Evolutionary conservation across 192 early-diverging fungal species (phyloP), one percentile per base, ranked within the genome.

Genomic region (Backusella mclennaniae): DNA sequence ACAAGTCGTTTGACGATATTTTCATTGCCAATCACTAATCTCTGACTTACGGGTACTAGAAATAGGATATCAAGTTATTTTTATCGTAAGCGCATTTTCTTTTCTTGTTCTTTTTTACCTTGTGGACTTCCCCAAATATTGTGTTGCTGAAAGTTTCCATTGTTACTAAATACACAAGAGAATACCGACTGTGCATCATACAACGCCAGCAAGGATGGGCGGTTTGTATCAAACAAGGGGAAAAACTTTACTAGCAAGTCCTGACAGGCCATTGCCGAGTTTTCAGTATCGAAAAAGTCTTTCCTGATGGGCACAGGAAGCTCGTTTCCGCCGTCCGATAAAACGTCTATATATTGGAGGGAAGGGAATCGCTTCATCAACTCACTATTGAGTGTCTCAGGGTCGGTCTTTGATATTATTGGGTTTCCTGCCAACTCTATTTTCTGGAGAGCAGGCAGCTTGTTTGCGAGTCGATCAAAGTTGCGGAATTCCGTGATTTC

Each of bases 181-280:
- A 87, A 87, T 0, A 80, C 77, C 0, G 84, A 79, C n/a, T 69
- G 73, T 3, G 35, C 68, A 71, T 84, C 83, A 49, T 87, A 87
- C 11, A 82, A 67, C 39, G 79, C 73, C 15, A 80, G 74, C n/a
- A 87, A 56, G 3, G 73, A 56, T 0, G 76, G 56, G 0, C 86
- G 76, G 39, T 87, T 82, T 9, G 72, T 69, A 73, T 87, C 86
- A 49, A 80, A 87, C 0, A 83, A 52, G 1, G 77, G 78, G 23
- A 85, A 83, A 29, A 76, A 87, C 84, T 77, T 80, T 21, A 81
- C 78, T 6, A 85, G 44, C 42, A 87, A 83, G 17, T 85, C 86
- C 26, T 83, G 42, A 6, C 77, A 79, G 3, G 76, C 85, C 12
- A 75, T 41, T 19, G 76, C 53, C 0, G 86, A 82, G 4, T 4